Percentiles rank a stretch among this genome's conserved stretches.
Evolutionary conservation across 2,329 filamentous ascomycete species (phyloP).

Genomic region (Metarhizium guizhouense): DNA sequence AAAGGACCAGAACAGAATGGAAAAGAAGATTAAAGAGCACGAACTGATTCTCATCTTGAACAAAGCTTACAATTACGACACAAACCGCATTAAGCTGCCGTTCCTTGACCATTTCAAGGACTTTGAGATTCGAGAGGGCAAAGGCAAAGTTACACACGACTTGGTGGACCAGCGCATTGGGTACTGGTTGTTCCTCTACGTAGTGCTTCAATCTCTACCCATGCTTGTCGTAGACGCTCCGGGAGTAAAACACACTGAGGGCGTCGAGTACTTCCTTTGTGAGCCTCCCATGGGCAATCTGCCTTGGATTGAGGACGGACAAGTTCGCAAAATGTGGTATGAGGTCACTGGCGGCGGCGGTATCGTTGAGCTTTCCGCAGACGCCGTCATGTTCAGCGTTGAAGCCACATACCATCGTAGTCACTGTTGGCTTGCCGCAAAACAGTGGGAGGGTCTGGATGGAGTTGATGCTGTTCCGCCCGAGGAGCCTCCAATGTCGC

Average conservation of each 20-base stretch:
- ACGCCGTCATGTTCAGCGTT: conserved; percentile 52
- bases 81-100: conserved; percentile 44
- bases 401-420: conserved; percentile 52
- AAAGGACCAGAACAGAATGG: conserved; percentile 67
- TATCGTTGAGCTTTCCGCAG: conserved; percentile 49
- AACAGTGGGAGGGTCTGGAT: conserved; percentile 35
- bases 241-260: conserved; percentile 57
- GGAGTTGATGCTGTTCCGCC: conserved; percentile 17
- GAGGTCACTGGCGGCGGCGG: conserved; percentile 57
- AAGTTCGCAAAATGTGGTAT: conserved; percentile 64
- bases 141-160: conserved; percentile 55
- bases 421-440: conserved; percentile 46
- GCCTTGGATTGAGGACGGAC: conserved; percentile 62
- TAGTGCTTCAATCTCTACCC: conserved; percentile 66
- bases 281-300: conserved; percentile 62
- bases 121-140: conserved; percentile 61
- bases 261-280: conserved; percentile 76
- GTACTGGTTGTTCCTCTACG: conserved; percentile 76
- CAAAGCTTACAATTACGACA: conserved; percentile 72
- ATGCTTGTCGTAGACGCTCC: conserved; percentile 71
- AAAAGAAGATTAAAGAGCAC: conserved; percentile 65
- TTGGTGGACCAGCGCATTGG: conserved; percentile 63
- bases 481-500: conserved; percentile 26
- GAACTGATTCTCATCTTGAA: conserved; percentile 71
- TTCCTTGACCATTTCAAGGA: conserved; percentile 63